Conservation (phyloP, 2,329 filamentous ascomycete species). For the Trichoderma sp. region DNA sequence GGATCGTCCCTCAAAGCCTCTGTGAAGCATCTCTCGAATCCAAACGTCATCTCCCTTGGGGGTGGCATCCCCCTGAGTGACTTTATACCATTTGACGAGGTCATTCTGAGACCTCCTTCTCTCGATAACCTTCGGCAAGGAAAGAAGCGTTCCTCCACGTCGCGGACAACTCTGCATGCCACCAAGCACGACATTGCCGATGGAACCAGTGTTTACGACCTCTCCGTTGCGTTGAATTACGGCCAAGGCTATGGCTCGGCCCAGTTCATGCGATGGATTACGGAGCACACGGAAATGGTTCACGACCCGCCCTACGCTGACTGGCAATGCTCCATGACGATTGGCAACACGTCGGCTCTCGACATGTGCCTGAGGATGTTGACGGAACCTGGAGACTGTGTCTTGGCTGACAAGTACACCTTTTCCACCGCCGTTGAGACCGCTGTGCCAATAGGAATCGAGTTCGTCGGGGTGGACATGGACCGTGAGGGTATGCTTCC, state of each 20-base stretch:
- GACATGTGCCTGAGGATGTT: slow-evolving; percentile 24
- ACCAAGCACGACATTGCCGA: slow-evolving; percentile 22
- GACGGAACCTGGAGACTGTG: slow-evolving; percentile 12
- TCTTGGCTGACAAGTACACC: slow-evolving; percentile 17
- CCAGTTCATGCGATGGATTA: slow-evolving; percentile 21
- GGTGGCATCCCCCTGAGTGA: slow-evolving; percentile 20
- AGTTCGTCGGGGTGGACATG: slow-evolving; percentile 12
- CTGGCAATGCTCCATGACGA: slow-evolving; percentile 20
- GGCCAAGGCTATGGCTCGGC: slow-evolving; percentile 9
- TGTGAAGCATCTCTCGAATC: slow-evolving; percentile 12
- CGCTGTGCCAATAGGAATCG: neutral
- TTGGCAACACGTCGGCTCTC: slow-evolving; percentile 21
- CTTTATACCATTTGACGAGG: slow-evolving; percentile 12
- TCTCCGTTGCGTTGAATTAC: slow-evolving; percentile 17
- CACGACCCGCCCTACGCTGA: slow-evolving; percentile 22
- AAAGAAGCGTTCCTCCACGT: neutral
- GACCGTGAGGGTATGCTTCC: slow-evolving; percentile 20
- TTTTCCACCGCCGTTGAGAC: slow-evolving; percentile 14
- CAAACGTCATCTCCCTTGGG: slow-evolving; percentile 18
- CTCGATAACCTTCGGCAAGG: neutral
- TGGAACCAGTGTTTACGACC: slow-evolving; percentile 16
- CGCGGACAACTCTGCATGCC: slow-evolving; percentile 10
- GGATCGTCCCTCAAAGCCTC: slow-evolving; percentile 16
- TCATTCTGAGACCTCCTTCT: slow-evolving; percentile 4
- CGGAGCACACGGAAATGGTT: slow-evolving; percentile 19